phyloP scores from a whole-genome alignment of 2,329 filamentous ascomycete species.

The Colletotrichum sansevieriae region DNA sequence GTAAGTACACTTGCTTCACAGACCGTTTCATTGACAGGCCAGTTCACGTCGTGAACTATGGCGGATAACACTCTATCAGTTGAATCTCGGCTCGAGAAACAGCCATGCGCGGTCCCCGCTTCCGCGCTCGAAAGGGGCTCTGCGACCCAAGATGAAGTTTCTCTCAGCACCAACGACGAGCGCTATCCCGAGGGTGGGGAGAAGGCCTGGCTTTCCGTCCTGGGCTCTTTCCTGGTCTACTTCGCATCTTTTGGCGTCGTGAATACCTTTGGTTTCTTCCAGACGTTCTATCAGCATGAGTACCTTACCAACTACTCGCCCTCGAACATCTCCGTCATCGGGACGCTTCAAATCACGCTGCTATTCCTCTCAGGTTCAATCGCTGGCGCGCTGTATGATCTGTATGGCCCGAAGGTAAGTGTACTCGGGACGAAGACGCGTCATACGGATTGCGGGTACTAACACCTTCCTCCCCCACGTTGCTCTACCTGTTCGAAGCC shows the following conservation, averaged over 20 bases:
- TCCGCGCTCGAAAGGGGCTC: background rate
- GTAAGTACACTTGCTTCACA: background rate
- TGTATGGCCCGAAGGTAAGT: slow-evolving; percentile 37
- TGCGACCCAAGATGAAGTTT: background rate
- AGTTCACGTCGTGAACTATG: slow-evolving; percentile 25
- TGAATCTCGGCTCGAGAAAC: slow-evolving; percentile 6
- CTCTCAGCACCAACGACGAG: background rate
- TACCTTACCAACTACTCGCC: slow-evolving; percentile 50
- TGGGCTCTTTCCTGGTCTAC: slow-evolving; percentile 37
- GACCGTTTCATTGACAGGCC: slow-evolving; percentile 10
- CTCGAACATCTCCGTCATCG: slow-evolving; percentile 60
- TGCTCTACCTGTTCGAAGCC: slow-evolving; percentile 34
- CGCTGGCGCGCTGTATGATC: slow-evolving; percentile 57
- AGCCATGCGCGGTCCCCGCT: background rate
- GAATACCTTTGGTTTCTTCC: slow-evolving; percentile 60
- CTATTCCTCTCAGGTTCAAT: slow-evolving; percentile 55
- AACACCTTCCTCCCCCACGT: background rate
- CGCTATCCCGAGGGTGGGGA: slow-evolving; percentile 10
- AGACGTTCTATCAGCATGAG: slow-evolving; percentile 57
- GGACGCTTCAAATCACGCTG: slow-evolving; percentile 56
- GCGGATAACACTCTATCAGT: slow-evolving; percentile 21
- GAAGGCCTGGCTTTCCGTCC: slow-evolving; percentile 31
- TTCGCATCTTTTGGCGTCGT: slow-evolving; percentile 48
- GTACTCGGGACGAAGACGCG: background rate
- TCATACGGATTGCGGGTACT: background rate